Percentiles rank a stretch among this genome's conserved stretches.
Conservation (phyloP, 192 early-diverging fungal species). For the Phycomyces nitens region DNA sequence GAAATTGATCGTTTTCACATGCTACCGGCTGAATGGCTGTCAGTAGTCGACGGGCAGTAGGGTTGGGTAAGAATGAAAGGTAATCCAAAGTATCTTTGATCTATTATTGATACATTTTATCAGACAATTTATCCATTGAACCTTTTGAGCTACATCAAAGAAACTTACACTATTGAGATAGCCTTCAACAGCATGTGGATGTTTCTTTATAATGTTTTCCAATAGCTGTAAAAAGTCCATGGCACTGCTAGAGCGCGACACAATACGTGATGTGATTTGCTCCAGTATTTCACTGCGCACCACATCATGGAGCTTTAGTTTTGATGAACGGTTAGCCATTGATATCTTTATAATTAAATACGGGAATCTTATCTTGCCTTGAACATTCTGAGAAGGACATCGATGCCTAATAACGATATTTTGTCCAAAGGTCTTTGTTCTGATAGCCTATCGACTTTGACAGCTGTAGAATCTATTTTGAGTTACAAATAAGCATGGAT, state of each 20-base stretch:
- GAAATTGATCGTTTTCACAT: conserved; percentile 48
- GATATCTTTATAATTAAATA: too few species aligned
- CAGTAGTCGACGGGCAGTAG: conserved; percentile 53
- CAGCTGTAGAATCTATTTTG: background rate
- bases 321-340: background rate
- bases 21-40: conserved; percentile 52
- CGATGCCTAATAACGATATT: conserved; percentile 37
- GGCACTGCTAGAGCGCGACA: conserved; percentile 46
- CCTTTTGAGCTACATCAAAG: background rate
- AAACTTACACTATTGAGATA: conserved; percentile 11
- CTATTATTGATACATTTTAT: conserved; percentile 3
- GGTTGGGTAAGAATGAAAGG: conserved; percentile 51
- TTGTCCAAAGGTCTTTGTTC: conserved; percentile 38
- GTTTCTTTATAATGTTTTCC: conserved; percentile 42
- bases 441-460: conserved; percentile 10
- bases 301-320: conserved; percentile 50
- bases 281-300: conserved; percentile 67
- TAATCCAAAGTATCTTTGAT: conserved; percentile 68
- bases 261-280: conserved; percentile 58
- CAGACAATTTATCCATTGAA: background rate
- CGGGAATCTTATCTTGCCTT: conserved; percentile 33
- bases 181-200: conserved; percentile 25
- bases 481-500: too few species aligned
- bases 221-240: conserved; percentile 44
- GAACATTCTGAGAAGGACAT: conserved; percentile 46